A percentile compares a stretch with the other conserved stretches of the same genome.
These are phyloP conservation scores for Medicago lupulina DNA, from an alignment of 306 rosid genomes.

Conservation along the genomic window DNA sequence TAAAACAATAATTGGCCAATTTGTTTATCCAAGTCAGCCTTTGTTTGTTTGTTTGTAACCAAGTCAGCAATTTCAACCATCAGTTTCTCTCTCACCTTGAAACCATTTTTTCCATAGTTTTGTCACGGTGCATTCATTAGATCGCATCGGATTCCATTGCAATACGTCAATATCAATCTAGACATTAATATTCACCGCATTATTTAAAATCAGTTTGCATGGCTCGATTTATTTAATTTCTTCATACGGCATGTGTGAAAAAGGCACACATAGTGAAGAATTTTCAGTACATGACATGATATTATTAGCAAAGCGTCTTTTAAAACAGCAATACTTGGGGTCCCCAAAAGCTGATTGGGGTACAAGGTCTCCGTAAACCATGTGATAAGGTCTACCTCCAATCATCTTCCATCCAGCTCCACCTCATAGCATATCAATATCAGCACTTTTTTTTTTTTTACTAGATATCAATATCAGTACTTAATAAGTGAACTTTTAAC, in stretches of 20 bases:
- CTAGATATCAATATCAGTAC: too few relatives aligned
- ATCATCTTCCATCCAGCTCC: background rate
- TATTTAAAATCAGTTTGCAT: background rate
- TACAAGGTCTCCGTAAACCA: background rate
- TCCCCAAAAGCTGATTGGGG: too few relatives aligned
- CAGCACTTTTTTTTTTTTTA: too few relatives aligned
- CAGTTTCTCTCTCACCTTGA: background rate
- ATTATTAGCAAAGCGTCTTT: background rate
- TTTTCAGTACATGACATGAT: background rate
- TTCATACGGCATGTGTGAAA: constrained; percentile 11
- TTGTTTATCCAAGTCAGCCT: too few relatives aligned
- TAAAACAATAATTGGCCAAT: background rate
- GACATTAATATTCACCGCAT: background rate
- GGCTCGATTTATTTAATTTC: background rate
- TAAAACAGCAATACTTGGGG: too few relatives aligned
- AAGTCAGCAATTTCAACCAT: background rate
- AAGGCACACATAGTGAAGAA: background rate
- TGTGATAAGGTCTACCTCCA: background rate
- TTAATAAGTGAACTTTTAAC: too few relatives aligned
- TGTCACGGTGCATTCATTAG: background rate
- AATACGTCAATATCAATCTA: background rate
- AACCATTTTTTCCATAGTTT: background rate
- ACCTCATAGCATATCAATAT: background rate
- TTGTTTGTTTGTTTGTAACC: background rate
- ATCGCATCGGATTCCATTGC: background rate